Evolutionary conservation across 192 early-diverging fungal genomes (phyloP), one percentile per base, ranked within the genome.

Genomic region (Jimgerdemannia flammicorona): DNA sequence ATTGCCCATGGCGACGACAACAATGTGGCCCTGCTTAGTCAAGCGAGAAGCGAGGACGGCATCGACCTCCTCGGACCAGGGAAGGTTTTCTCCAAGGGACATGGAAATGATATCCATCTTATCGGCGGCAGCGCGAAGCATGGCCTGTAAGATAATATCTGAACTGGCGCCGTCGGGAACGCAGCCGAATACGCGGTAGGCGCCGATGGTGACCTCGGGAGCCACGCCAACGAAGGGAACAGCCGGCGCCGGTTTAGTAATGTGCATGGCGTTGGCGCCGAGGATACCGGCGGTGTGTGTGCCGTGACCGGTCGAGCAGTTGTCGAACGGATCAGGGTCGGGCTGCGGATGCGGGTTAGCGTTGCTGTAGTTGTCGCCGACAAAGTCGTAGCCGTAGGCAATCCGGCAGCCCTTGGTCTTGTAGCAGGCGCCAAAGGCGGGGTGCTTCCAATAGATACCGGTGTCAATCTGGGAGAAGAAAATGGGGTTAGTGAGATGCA

Each of bases 21-120:
- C 80, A 40, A 92, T 78, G 0, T 84, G 78, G 11, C 88, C 88
- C 43, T 75, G 20, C 17, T 74, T 70, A 29, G 75, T 84, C 7
- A 89, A 64, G 20, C 67, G 67, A 41, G 77, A 77, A 18, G 79
- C 39, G 40, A 79, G 80, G 3, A 75, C 79, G 0, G 78, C 44
- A 69, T 78, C 70, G 17, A 77, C 66, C 41, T 78, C 54, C 70
- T 65, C 67, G 40, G 74, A 76, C 49, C 59, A 72, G 11, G 44
- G 66, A 67, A 71, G 76, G 67, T 20, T 84, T 9, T 86, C 91
- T 68, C 93, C 95, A 73, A 95, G 77, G 54, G 92, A 93, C 74
- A 95, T 82, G 84, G 91, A 94, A 77, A 96, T 90, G 63, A 96
- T 78, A 74, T 96, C 86, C 83, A 92, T 85, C 0, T 87, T 79